Percentiles rank a stretch among this genome's conserved stretches.
These are phyloP conservation scores for Phytopythium delawarense DNA, from an alignment of 352 stramenopile species.

Conservation along the genomic window DNA sequence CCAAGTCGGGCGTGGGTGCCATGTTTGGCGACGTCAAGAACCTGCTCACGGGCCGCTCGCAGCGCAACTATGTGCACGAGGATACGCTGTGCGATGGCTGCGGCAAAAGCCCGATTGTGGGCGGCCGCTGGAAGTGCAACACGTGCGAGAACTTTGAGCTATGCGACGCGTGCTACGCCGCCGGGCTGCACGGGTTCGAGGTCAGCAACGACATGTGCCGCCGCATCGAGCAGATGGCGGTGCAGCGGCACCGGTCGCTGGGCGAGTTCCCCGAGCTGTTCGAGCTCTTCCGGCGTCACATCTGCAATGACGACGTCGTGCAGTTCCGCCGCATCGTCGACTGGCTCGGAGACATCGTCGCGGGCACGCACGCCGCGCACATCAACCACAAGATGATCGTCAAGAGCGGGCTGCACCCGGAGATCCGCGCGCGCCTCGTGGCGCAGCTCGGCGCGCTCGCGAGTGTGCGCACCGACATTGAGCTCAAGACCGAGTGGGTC, in stretches of 20 bases:
- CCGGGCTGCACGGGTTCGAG: conserved; percentile 67
- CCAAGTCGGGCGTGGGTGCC: conserved; percentile 36
- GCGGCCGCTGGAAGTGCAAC: conserved; percentile 72
- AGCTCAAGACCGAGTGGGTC: conserved; percentile 72
- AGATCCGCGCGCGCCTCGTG: conserved; percentile 64
- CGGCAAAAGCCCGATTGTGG: conserved; percentile 71
- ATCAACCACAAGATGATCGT: conserved; percentile 69
- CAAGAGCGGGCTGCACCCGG: conserved; percentile 65
- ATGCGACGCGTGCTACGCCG: conserved; percentile 64
- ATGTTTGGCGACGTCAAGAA: conserved; percentile 65
- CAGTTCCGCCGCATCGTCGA: conserved; percentile 64
- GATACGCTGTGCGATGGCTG: conserved; percentile 79
- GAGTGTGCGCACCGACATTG: conserved; percentile 52
- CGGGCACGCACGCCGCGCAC: conserved; percentile 35
- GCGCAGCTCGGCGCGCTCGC: conserved; percentile 54
- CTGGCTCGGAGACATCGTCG: conserved; percentile 68
- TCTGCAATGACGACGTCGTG: conserved; percentile 65
- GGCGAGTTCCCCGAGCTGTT: conserved; percentile 64
- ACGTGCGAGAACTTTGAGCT: conserved; percentile 67
- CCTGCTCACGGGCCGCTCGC: conserved; percentile 35
- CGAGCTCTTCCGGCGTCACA: conserved; percentile 60
- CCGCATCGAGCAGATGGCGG: conserved; percentile 50
- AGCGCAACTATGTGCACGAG: conserved; percentile 71
- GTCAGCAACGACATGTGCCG: conserved; percentile 67
- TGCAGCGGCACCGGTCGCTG: conserved; percentile 46